A percentile compares a stretch with the other conserved stretches of the same genome.
These are phyloP conservation scores for Rubus parviflorus DNA, from an alignment of 306 rosid species.

Conservation along the genomic window DNA sequence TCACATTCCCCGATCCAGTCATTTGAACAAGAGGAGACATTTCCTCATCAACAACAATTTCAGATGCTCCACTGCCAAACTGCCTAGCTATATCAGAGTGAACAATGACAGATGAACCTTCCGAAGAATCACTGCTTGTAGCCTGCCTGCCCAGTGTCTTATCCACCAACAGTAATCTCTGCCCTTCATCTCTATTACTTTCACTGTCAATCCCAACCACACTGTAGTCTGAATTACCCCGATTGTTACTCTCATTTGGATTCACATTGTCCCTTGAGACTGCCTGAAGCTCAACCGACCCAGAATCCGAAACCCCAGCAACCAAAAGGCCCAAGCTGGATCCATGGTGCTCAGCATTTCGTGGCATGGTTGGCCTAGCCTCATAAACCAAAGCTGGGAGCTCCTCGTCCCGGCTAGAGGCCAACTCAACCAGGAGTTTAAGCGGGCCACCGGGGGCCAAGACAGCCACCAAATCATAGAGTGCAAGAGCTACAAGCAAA, in stretches of 20 bases:
- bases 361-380: conserved; percentile 72
- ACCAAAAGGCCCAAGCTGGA: conserved; percentile 51
- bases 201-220: conserved; percentile 26
- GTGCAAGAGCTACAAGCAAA: conserved; percentile 73
- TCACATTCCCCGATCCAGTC: conserved; percentile 34
- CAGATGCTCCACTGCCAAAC: conserved; percentile 34
- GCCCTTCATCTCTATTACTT: conserved; percentile 35
- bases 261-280: conserved; percentile 29
- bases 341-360: conserved; percentile 16
- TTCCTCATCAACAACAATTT: conserved; percentile 44
- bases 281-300: conserved; percentile 76
- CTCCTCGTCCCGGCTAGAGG: conserved; percentile 81
- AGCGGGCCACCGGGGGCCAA: conserved; percentile 94
- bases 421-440: conserved; percentile 82
- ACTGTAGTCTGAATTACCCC: conserved; percentile 14
- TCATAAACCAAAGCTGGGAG: conserved; percentile 88
- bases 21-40: conserved; percentile 69
- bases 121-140: conserved; percentile 37
- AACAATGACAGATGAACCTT: conserved; percentile 27
- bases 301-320: conserved; percentile 55
- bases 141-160: conserved; percentile 32
- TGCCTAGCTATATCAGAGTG: conserved; percentile 23
- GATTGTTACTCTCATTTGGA: conserved; percentile 24
- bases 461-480: conserved; percentile 86
- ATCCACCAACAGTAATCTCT: conserved; percentile 61